phyloP scores from a whole-genome alignment of 345 rosid species.

The Sonneratia alba region DNA sequence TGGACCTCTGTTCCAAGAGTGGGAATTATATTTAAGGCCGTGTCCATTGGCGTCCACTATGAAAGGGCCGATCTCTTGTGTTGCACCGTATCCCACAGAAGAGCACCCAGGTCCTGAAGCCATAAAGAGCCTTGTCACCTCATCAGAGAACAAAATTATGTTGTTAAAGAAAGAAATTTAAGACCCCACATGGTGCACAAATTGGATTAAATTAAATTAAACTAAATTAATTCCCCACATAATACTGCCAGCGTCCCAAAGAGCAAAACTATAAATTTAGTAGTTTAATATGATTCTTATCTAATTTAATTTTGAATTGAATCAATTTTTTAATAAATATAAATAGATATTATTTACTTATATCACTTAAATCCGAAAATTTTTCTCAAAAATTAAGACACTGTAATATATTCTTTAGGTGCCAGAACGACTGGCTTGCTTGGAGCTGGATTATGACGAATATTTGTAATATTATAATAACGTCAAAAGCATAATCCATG shows the following conservation, averaged over 20 bases:
- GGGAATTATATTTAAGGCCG: slow-evolving; percentile 50
- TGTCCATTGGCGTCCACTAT: slow-evolving; percentile 56
- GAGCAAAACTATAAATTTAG: too few species aligned
- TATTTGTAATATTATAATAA: background rate
- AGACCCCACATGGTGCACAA: background rate
- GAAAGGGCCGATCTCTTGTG: slow-evolving; percentile 96
- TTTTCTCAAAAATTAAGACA: too few species aligned
- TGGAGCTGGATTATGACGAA: background rate
- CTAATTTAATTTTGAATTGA: too few species aligned
- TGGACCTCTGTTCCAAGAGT: slow-evolving; percentile 77
- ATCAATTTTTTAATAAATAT: too few species aligned
- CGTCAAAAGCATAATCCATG: background rate
- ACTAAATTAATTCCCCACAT: too few species aligned
- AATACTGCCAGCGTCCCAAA: too few species aligned
- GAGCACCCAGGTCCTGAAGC: slow-evolving; percentile 95
- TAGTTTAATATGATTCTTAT: too few species aligned
- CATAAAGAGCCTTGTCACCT: slow-evolving; percentile 35
- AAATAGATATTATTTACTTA: too few species aligned
- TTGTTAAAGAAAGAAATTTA: background rate
- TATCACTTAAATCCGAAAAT: too few species aligned
- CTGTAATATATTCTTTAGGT: background rate
- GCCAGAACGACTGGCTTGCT: background rate
- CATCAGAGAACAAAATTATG: slow-evolving; percentile 17
- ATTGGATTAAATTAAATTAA: too few species aligned
- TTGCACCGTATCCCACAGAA: slow-evolving; percentile 93